Conservation (phyloP, 1,284 basidiomycete species). For the Amylostereum chailletii region DNA sequence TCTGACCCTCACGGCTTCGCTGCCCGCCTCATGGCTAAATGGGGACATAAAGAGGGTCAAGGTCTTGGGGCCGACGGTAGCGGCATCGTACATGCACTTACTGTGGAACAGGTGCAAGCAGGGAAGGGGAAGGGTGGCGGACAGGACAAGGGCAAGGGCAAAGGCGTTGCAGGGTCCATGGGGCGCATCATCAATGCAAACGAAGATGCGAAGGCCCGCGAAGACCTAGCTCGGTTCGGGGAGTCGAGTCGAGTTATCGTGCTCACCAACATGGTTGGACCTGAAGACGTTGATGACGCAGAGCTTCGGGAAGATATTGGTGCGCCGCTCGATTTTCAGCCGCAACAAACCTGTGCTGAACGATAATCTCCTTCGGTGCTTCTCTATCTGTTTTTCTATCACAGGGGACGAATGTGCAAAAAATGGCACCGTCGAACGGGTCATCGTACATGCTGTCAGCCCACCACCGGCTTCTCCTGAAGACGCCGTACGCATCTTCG, state of each 20-base stretch:
- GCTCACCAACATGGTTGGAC: constrained; percentile 80
- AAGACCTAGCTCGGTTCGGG: constrained; percentile 74
- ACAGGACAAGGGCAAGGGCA: constrained; percentile 23
- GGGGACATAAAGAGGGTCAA: constrained; percentile 90
- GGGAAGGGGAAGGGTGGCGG: constrained; percentile 29
- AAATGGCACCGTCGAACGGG: constrained; percentile 84
- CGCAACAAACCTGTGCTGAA: too few relatives aligned
- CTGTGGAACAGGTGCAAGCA: constrained; percentile 58
- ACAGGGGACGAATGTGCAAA: constrained; percentile 83
- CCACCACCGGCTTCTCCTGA: constrained; percentile 51
- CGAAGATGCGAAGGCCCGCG: constrained; percentile 64
- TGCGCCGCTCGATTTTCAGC: constrained; percentile 18
- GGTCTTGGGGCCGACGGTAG: constrained; percentile 77
- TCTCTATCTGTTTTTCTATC: constrained; percentile 13
- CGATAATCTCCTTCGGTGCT: too few relatives aligned
- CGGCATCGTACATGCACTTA: constrained; percentile 83
- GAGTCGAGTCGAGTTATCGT: constrained; percentile 85
- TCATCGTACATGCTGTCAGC: constrained; percentile 72
- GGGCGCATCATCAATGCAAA: constrained; percentile 85
- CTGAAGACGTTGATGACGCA: constrained; percentile 77
- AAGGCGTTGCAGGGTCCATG: constrained; percentile 38
- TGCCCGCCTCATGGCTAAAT: constrained; percentile 81
- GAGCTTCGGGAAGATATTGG: constrained; percentile 85
- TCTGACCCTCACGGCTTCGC: constrained; percentile 67
- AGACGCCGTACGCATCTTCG: constrained; percentile 77